Evolutionary conservation across 2,329 filamentous ascomycete genomes (phyloP).

Genomic region (Pezicula carpinea): DNA sequence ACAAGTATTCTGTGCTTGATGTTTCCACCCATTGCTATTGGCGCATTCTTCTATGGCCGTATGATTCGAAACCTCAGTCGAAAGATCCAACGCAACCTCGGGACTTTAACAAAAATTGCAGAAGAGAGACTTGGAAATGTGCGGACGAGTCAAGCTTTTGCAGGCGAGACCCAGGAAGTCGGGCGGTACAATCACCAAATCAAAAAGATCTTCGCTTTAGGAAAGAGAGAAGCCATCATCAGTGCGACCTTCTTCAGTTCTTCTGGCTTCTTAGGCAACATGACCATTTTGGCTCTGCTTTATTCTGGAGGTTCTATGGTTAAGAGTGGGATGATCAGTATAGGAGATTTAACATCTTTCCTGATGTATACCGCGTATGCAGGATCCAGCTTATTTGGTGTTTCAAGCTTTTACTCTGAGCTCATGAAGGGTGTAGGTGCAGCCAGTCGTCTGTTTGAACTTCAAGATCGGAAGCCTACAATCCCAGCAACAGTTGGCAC

Average conservation of each 20-base stretch:
- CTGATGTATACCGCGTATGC: slow-evolving; percentile 95
- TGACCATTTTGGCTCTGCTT: slow-evolving; percentile 88
- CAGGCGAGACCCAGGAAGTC: slow-evolving; percentile 86
- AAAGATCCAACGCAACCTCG: slow-evolving; percentile 89
- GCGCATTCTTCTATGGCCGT: slow-evolving; percentile 87
- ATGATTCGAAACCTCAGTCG: slow-evolving; percentile 85
- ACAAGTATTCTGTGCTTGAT: slow-evolving; percentile 82
- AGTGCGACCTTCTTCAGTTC: slow-evolving; percentile 85
- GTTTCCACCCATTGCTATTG: slow-evolving; percentile 85
- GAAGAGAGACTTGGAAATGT: slow-evolving; percentile 98
- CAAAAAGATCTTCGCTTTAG: slow-evolving; percentile 84
- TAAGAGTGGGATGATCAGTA: slow-evolving; percentile 75
- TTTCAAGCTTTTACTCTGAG: slow-evolving; percentile 96
- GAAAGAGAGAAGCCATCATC: slow-evolving; percentile 80
- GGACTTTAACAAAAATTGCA: slow-evolving; percentile 90
- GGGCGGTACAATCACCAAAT: slow-evolving; percentile 88
- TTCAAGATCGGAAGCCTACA: slow-evolving; percentile 82
- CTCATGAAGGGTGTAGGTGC: slow-evolving; percentile 98
- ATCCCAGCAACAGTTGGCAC: slow-evolving; percentile 82
- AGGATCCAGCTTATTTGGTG: slow-evolving; percentile 81
- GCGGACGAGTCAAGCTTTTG: slow-evolving; percentile 93
- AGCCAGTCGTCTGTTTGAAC: slow-evolving; percentile 90
- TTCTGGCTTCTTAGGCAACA: slow-evolving; percentile 90
- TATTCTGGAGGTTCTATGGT: slow-evolving; percentile 91
- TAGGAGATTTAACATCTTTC: slow-evolving; percentile 92